A percentile compares a stretch with the other conserved stretches of the same genome.
Evolutionary conservation across 148 eudicot species (phyloP).

Genomic region (Vaccinium corymbosum): DNA sequence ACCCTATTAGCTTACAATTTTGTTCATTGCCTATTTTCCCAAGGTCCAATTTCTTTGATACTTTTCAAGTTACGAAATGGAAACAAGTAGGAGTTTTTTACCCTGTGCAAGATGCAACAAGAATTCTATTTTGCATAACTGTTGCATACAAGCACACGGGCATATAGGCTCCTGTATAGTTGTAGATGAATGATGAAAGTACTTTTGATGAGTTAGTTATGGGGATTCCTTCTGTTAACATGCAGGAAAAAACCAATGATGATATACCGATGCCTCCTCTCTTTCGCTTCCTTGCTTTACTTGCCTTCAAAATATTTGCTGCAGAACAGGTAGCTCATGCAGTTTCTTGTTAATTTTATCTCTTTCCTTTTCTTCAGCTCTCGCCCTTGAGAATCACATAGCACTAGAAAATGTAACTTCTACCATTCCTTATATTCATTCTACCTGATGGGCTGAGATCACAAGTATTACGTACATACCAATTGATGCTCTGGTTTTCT

Average conservation of each 20-base stretch:
- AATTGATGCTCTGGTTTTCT: slow-evolving; percentile 13
- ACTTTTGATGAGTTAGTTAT: slow-evolving; percentile 10
- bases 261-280: slow-evolving; percentile 89
- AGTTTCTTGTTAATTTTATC: not conserved
- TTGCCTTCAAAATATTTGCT: slow-evolving; percentile 93
- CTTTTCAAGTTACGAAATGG: not conserved
- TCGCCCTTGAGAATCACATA: not conserved
- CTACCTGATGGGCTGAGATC: not conserved
- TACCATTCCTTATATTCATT: slow-evolving; percentile 1
- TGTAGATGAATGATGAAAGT: not conserved
- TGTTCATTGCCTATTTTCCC: not conserved
- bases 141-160: not conserved
- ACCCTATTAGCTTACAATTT: not conserved
- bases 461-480: not conserved
- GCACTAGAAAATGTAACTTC: not conserved
- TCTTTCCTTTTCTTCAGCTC: not conserved
- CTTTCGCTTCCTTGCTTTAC: slow-evolving; percentile 91
- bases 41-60: not conserved
- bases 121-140: not conserved
- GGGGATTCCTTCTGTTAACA: slow-evolving; percentile 15
- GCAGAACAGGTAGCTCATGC: slow-evolving; percentile 61
- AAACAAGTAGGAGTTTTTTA: no score
- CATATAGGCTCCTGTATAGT: not conserved
- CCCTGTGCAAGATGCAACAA: not conserved
- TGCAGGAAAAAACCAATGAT: slow-evolving; percentile 66